Conservation (phyloP, 257 asterid species). For the Fraxinus pennsylvanica region DNA sequence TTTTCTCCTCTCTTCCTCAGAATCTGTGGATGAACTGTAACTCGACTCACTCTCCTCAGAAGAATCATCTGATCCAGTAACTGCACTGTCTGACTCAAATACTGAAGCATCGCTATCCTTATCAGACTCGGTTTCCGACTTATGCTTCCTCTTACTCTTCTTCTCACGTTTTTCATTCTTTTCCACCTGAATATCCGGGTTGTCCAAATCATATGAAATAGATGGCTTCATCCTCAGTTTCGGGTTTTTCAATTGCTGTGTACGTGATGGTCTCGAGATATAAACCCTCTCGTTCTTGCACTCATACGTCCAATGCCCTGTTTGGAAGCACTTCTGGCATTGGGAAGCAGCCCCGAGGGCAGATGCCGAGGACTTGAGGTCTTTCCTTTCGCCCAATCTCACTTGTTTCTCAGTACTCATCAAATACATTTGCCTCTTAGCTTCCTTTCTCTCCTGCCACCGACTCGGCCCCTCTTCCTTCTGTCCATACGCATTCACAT, state of each 20-base stretch:
- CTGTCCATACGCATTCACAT: constrained; percentile 96
- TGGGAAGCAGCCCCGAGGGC: constrained; percentile 57
- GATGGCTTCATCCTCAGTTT: constrained; percentile 74
- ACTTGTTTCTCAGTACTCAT: constrained; percentile 97
- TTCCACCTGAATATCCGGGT: constrained; percentile 50
- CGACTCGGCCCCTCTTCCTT: constrained; percentile 98
- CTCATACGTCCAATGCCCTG: constrained; percentile 94
- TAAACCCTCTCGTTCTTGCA: constrained; percentile 92
- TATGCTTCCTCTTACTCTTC: constrained; percentile 90
- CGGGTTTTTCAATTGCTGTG: constrained; percentile 89
- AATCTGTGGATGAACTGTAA: constrained; percentile 66
- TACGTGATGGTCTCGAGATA: constrained; percentile 82
- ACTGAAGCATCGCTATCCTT: constrained; percentile 87
- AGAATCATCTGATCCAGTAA: constrained; percentile 66
- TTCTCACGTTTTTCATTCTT: constrained; percentile 46
- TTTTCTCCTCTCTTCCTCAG: constrained; percentile 86
- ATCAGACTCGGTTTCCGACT: constrained; percentile 58
- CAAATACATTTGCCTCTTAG: constrained; percentile 94
- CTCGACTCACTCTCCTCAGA: constrained; percentile 74
- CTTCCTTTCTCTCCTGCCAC: constrained; percentile 99
- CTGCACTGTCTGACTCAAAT: constrained; percentile 71
- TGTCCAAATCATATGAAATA: constrained; percentile 62
- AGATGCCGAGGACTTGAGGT: constrained; percentile 48
- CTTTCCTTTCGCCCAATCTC: constrained; percentile 84
- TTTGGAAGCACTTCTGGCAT: constrained; percentile 86